Base-by-base conservation (phyloP, 371 early-diverging fungal genomes). In the Syncephalastrum monosporum region DNA sequence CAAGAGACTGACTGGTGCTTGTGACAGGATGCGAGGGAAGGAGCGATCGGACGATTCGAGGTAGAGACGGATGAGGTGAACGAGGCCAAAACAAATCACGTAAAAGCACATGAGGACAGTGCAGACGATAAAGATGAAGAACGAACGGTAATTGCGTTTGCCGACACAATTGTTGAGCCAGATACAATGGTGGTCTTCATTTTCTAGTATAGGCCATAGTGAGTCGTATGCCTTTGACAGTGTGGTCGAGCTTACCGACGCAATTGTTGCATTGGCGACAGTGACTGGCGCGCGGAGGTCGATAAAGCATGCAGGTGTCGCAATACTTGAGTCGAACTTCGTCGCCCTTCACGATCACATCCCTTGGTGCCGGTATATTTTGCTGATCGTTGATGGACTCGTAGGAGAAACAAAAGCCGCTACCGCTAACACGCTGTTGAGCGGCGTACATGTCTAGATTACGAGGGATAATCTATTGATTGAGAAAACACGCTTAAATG, bases 141-240 rank as follows among this genome's bases (percentile, higher is more conserved):
- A 95, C 46, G 83, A 82, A 15, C 91, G 83, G 72, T 96, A 95
- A 71, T 96, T 96, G 57, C 95, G 79, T 50, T 87, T 86, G 2
- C 97, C 97, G 43, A 97, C 80, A 72, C 96, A 96, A 72, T 93
- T 95, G 63, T 88, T 93, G 14, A 93, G 82, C 96, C 96, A 97
- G 15, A 92, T 86, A 63, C 97, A 97, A 68, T 97, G 96, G 59
- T 95, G 94, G 67, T 95, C 94, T 61, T 88, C 84, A 66, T 83
- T 78, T 67, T 88, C 90, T 83, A 27, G 0, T 53, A 21, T 17
- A 3, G 12, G 0, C 38, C 12, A 33, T 33, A 33, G 2, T 33
- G 38, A 33, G 10, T 14, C 25, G 43, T n/a, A 17, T 52, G 38
- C 21, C 27, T 8, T 38, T 57, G 23, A 6, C 24, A 45, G 12